Evolutionary conservation across 2,329 filamentous ascomycete species (phyloP).

Genomic region (Chaetomium olivaceum): DNA sequence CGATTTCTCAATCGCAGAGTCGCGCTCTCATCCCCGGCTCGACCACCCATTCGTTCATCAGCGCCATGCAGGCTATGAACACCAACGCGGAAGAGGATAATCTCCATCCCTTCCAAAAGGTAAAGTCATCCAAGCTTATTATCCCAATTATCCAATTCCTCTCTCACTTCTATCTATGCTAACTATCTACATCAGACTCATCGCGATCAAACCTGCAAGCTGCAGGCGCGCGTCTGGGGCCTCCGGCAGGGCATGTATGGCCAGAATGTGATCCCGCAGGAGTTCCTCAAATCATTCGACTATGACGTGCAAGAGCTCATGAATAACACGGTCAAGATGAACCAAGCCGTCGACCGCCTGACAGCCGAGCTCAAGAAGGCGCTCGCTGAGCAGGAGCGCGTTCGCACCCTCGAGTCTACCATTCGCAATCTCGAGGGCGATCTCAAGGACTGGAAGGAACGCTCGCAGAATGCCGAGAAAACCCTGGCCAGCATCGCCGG

Average conservation of each 20-base stretch:
- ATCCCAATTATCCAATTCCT: not conserved
- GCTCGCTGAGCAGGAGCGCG: not conserved
- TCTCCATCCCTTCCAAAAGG: conserved; percentile 17
- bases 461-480: not conserved
- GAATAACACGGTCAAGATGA: conserved; percentile 10
- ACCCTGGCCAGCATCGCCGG: not conserved
- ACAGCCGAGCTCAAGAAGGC: conserved; percentile 7
- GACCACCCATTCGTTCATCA: conserved; percentile 11
- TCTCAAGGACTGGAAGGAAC: conserved; percentile 8
- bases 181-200: conserved; percentile 14
- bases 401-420: not conserved
- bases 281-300: conserved; percentile 18
- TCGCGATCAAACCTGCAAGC: conserved; percentile 8
- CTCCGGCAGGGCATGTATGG: conserved; percentile 17
- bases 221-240: conserved; percentile 22
- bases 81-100: conserved; percentile 8
- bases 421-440: conserved; percentile 9
- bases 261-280: not conserved
- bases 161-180: not conserved
- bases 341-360: conserved; percentile 8
- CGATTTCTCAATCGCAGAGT: not conserved
- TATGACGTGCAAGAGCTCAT: conserved; percentile 19
- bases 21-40: not conserved
- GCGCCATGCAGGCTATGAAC: conserved; percentile 5
- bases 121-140: not conserved